Conservation (phyloP, 257 asterid genomes). For the Plantago major region DNA sequence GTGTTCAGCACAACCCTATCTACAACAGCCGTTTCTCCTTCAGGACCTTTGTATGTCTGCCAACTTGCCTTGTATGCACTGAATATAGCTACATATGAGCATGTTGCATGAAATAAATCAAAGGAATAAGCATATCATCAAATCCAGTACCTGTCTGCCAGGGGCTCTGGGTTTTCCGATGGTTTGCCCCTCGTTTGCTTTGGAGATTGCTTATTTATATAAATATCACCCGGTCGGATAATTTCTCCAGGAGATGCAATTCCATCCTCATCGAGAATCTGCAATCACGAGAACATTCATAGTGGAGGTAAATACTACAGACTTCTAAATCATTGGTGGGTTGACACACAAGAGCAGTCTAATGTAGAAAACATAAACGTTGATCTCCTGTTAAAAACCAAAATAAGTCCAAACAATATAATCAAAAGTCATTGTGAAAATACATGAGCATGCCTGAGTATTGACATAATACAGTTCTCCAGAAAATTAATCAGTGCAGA, state of each 20-base stretch:
- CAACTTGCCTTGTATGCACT: slow-evolving; percentile 55
- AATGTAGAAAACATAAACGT: too few species aligned
- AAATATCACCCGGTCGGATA: slow-evolving; percentile 59
- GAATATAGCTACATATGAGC: slow-evolving; percentile 26
- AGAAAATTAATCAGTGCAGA: too few species aligned
- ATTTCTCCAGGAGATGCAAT: slow-evolving; percentile 92
- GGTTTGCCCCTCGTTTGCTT: slow-evolving; percentile 32
- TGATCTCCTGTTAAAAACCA: too few species aligned
- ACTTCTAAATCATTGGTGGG: neutral
- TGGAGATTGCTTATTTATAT: slow-evolving; percentile 75
- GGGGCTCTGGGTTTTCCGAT: slow-evolving; percentile 19
- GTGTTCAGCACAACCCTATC: slow-evolving; percentile 79
- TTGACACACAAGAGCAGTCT: neutral
- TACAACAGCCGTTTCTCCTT: slow-evolving; percentile 70
- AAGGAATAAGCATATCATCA: neutral
- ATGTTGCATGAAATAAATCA: slow-evolving; percentile 1
- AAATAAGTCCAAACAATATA: too few species aligned
- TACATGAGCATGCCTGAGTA: too few species aligned
- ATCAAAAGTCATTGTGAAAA: too few species aligned
- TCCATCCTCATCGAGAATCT: slow-evolving; percentile 94
- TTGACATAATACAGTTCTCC: too few species aligned
- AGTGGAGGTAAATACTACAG: neutral
- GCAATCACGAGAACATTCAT: slow-evolving; percentile 23
- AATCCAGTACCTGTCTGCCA: slow-evolving; percentile 52
- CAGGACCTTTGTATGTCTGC: slow-evolving; percentile 61